Evolutionary conservation across 306 rosid genomes (phyloP), one percentile per base, ranked within the genome.

Genomic region (Cicer yamashitae): DNA sequence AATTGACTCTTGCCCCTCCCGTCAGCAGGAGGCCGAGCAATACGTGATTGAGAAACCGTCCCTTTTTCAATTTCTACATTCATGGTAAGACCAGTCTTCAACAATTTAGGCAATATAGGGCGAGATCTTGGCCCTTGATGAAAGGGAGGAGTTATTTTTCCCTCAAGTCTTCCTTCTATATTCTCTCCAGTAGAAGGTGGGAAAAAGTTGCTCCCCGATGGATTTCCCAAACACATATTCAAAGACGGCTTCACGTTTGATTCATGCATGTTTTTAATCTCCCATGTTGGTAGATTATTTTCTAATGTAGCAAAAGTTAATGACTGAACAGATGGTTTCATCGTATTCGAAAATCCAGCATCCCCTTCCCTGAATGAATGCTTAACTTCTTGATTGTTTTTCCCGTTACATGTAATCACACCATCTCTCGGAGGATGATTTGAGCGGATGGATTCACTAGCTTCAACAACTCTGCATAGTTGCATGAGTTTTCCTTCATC

Each of bases 21-120:
- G 22, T 92, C 99, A 60, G 91, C 92, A 39, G 97, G 96, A 50
- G 97, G 99, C 69, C 97, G 90, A 38, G 96, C 99, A 71, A 90
- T 78, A 39, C 97, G 92, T 60, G 87, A 80, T 48, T 86, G 88
- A 74, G 86, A 71, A 73, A 18, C 3, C 53, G 48, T 7, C 56
- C 84, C 76, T 73, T 82, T 94, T 41, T 76, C 88, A 81, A 80
- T 67, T 81, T 91, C 97, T 46, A 81, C 58, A 77, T 74, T 86
- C 77, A 53, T 68, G 57, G 82, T 30, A 40, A 73, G 71, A 45
- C 82, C 82, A 67, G 79, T 75, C 88, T 87, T 90, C 73, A 78
- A 18, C 11, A 88, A 89, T 84, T 88, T 92, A 53, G 96, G 96
- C 43, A 94, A 80, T 77, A 94, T 84, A 38, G 91, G 89, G 40